Conservation (phyloP, 495 filamentous ascomycete species). For the Aspergillus mulundensis region DNA sequence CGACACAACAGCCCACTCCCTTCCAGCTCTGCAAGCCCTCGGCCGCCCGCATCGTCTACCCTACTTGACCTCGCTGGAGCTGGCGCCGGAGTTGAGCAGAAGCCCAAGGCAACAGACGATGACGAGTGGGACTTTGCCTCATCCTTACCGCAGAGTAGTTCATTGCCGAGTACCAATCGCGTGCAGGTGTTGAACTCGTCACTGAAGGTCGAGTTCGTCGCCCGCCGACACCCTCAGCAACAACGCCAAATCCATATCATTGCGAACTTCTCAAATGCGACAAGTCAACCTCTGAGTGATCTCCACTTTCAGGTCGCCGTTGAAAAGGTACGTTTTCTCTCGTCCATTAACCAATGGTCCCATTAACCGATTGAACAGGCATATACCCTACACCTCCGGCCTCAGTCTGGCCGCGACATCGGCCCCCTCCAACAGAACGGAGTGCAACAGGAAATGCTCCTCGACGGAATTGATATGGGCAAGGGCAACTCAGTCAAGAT, state of each 20-base stretch:
- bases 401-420: constrained; percentile 75
- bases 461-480: constrained; percentile 65
- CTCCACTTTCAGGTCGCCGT: constrained; percentile 90
- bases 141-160: constrained; percentile 62
- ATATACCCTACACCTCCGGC: constrained; percentile 74
- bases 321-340: constrained; percentile 64
- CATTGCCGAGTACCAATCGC: constrained; percentile 52
- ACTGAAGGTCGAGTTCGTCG: constrained; percentile 51
- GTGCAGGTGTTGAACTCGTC: constrained; percentile 56
- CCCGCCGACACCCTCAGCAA: constrained; percentile 34
- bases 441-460: constrained; percentile 75
- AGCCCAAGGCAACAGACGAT: constrained; percentile 36
- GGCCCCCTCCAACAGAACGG: constrained; percentile 68
- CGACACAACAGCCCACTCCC: constrained; percentile 37
- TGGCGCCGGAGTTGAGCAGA: constrained; percentile 3
- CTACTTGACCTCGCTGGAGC: constrained; percentile 40
- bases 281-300: constrained; percentile 64
- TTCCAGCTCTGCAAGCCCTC: constrained; percentile 15
- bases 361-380: constrained; percentile 45
- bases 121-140: constrained; percentile 96
- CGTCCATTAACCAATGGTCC: neutral
- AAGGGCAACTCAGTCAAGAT: constrained; percentile 78
- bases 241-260: constrained; percentile 52
- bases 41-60: constrained; percentile 32
- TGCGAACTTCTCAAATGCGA: constrained; percentile 74